These are phyloP conservation scores for Leccinellum rugosiceps DNA, from an alignment of 768 basidiomycete species.

Conservation along the genomic window DNA sequence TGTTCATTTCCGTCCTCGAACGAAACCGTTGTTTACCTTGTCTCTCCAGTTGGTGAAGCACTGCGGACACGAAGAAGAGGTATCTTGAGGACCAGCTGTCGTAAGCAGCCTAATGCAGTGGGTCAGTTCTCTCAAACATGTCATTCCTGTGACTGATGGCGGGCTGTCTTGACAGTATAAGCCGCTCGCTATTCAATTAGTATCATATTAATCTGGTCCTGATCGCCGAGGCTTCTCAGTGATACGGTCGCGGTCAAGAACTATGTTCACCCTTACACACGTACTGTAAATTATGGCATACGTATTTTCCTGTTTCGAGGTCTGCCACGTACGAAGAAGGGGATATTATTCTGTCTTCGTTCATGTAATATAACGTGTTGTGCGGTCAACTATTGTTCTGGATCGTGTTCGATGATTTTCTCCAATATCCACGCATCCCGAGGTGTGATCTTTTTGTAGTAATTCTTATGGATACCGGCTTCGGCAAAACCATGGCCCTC, in stretches of 20 bases:
- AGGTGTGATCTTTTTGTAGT: constrained; percentile 88
- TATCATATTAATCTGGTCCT: constrained; percentile 24
- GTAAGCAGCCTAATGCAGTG: constrained; percentile 11
- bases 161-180: constrained; percentile 15
- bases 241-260: constrained; percentile 12
- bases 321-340: constrained; percentile 14
- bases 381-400: constrained; percentile 23
- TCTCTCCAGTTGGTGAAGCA: constrained; percentile 66
- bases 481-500: constrained; percentile 79
- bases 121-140: constrained; percentile 15
- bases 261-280: constrained; percentile 25
- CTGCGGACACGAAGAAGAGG: constrained; percentile 67
- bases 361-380: constrained; percentile 27
- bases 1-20: constrained; percentile 18
- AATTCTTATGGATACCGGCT: constrained; percentile 60
- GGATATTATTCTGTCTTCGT: constrained; percentile 3
- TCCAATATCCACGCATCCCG: constrained; percentile 87
- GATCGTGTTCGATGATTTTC: constrained; percentile 41
- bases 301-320: constrained; percentile 12
- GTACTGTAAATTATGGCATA: constrained; percentile 30
- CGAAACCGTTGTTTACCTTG: constrained; percentile 14
- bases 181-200: constrained; percentile 20
- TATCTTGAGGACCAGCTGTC: constrained; percentile 22
- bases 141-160: constrained; percentile 20
- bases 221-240: constrained; percentile 15